Evolutionary conservation across 495 filamentous ascomycete genomes (phyloP).

Genomic region (Choiromyces venosus): DNA sequence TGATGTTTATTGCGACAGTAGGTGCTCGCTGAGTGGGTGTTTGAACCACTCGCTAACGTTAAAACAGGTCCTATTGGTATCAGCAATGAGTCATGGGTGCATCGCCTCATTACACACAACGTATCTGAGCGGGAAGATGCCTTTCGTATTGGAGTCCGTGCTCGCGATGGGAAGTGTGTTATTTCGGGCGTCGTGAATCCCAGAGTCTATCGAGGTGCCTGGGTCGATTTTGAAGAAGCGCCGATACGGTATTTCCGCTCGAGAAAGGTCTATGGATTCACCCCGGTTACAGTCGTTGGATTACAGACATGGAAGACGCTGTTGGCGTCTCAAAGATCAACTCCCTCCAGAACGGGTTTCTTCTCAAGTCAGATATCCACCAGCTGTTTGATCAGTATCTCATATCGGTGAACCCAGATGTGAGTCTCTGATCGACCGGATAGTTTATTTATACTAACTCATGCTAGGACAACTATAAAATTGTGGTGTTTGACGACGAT

Average conservation of each 20-base stretch:
- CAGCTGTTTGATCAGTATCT: slow-evolving; percentile 30
- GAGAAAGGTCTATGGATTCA: slow-evolving; percentile 23
- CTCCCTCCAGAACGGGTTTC: slow-evolving; percentile 34
- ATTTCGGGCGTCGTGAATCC: slow-evolving; percentile 21
- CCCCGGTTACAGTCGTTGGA: slow-evolving; percentile 12
- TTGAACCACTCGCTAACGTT: too few relatives aligned
- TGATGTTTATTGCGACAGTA: too few relatives aligned
- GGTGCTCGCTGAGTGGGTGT: slow-evolving; percentile 16
- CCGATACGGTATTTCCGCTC: slow-evolving; percentile 28
- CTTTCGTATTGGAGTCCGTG: slow-evolving; percentile 26
- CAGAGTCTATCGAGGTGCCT: slow-evolving; percentile 13
- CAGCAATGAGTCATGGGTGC: slow-evolving; percentile 15
- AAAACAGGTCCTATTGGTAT: slow-evolving; percentile 19
- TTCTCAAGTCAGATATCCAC: slow-evolving; percentile 26
- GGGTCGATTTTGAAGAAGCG: too few relatives aligned
- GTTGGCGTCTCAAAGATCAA: slow-evolving; percentile 28
- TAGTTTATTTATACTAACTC: too few relatives aligned
- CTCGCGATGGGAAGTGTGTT: slow-evolving; percentile 25
- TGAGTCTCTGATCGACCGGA: too few relatives aligned
- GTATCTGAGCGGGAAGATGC: slow-evolving; percentile 15
- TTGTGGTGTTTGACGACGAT: too few relatives aligned
- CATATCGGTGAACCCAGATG: slow-evolving; percentile 26
- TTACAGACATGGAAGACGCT: slow-evolving; percentile 29
- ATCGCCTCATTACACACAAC: too few relatives aligned
- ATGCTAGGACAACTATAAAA: too few relatives aligned